phyloP scores from a whole-genome alignment of 2,329 filamentous ascomycete species.

The Acephala macrosclerotiorum region DNA sequence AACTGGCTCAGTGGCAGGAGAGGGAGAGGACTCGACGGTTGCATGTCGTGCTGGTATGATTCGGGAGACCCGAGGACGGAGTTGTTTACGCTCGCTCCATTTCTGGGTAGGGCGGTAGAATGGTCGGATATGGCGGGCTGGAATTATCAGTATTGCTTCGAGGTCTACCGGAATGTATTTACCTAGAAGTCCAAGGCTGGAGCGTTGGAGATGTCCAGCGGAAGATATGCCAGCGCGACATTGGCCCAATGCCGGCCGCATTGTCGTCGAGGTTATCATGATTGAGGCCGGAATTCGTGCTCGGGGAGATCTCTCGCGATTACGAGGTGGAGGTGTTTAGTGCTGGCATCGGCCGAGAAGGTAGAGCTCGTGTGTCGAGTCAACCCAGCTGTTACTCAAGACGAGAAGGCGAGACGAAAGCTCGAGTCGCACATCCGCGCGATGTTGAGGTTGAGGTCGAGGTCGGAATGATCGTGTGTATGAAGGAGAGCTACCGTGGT shows the following conservation, averaged over 20 bases:
- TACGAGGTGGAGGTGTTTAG: conserved; percentile 16
- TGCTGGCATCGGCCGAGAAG: conserved; percentile 18
- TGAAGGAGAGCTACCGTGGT: background rate
- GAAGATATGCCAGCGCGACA: conserved; percentile 37
- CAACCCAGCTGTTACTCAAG: conserved; percentile 2
- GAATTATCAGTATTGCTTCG: conserved; percentile 11
- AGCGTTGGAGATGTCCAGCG: conserved; percentile 17
- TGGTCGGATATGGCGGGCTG: conserved; percentile 33
- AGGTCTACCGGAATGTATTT: conserved; percentile 1
- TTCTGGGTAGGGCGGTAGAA: conserved; percentile 34
- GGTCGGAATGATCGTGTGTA: background rate
- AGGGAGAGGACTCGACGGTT: conserved; percentile 23
- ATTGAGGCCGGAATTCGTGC: conserved; percentile 16
- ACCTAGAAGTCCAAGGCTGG: conserved; percentile 32
- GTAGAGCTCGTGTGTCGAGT: background rate
- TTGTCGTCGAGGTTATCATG: conserved; percentile 39
- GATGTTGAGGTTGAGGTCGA: conserved; percentile 1
- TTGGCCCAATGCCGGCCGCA: conserved; percentile 35
- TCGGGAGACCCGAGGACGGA: conserved; percentile 30
- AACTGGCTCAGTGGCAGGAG: conserved; percentile 22
- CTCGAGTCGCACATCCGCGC: background rate
- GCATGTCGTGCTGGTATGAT: conserved; percentile 30
- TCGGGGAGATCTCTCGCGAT: conserved; percentile 4
- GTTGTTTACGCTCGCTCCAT: conserved; percentile 33
- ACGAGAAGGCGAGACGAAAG: background rate